Base-by-base conservation (phyloP, 352 stramenopile genomes). In the Pythium biforme region DNA sequence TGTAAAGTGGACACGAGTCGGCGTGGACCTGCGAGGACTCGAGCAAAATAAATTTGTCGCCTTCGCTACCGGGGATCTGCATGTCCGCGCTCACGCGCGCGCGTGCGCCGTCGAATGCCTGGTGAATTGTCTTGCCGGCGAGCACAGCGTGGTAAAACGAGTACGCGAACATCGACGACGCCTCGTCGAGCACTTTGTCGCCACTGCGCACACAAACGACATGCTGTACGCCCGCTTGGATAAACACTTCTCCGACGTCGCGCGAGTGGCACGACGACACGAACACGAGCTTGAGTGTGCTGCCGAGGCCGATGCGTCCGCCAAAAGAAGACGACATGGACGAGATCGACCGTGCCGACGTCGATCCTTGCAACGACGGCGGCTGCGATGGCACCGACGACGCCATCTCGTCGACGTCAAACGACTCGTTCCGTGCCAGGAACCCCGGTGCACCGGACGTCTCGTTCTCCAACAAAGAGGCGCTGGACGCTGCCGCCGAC, bases 101-200 rank as follows among this genome's bases (percentile, higher is more conserved):
- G 37, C 80, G 84, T 10, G 84, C 81, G 33, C 86, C 86, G 29
- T 89, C 81, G 56, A 93, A 93, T 3, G 84, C 78, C 53, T 91
- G 81, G 26, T 88, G 70, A 17, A 93, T 78, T 0, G 80, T 87
- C 67, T 91, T 93, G 1, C 81, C 84, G 3, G 81, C 68, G 15
- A 93, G 76, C 15, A 80, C 71, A 1, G 84, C 84, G 64, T 90
- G 80, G 55, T 93, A 93, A 62, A 93, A 93, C 14, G 84, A 79
- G 40, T 90, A 79, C 3, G 84, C 78, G 43, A 93, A 93, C 69
- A 91, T 79, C 20, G 81, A 77, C n/a, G 78, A 86, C 3, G 79
- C 71, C 20, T 91, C 84, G 58, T 93, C 84, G 4, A 93, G 68
- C 23, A 93, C 62, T 26, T 78, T 73, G 23, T 84, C 76, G 26